Base-by-base conservation (phyloP, 306 rosid species). In the Dalbergia cultrata region DNA sequence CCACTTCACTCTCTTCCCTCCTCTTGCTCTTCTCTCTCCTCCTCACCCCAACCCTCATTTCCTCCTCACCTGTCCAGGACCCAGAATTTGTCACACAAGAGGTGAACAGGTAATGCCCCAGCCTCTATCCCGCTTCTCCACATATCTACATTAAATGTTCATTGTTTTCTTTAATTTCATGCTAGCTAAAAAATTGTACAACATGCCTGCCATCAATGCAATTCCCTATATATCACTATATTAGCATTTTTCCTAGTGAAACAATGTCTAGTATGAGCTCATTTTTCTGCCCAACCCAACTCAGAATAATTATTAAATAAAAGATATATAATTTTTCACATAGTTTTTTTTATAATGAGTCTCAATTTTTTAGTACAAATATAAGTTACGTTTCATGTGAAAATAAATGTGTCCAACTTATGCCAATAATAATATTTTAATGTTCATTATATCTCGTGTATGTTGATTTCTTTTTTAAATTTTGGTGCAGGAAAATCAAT, bases 31-130 rank as follows among this genome's bases (percentile, higher is more conserved):
- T 91, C 88, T 78, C 77, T 76, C 83, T 90, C 82, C 84, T 92
- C 84, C 77, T 78, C 67, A 72, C 80, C 74, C 81, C 83, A 60
- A 2, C 83, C 63, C 86, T 88, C 87, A 82, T 90, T 82, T 86
- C 80, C 88, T 86, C 93, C 31, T 83, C 90, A 7, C 78, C 86
- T 2, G 70, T 83, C n/a, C 92, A 75, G 0, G 76, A 93, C 87
- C 97, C 99, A 12, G 89, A 93, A 12, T 56, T 74, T 0, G 90
- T 93, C 3, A 88, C 81, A 9, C 82, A 89, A 26, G 89, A 93
- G 26, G 93, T 91, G 8, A 93, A 91, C 80, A 87, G 97, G 99
- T 93, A 95, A 67, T 19, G 6, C 19, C 13, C 18, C 60, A 22
- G 5, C 13, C 60, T 17, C 5, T 33, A 6, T 7, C 3, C 11